Evolutionary conservation across 2,329 filamentous ascomycete genomes (phyloP), one percentile per base, ranked within the genome.

Genomic region (Exophiala sideris): DNA sequence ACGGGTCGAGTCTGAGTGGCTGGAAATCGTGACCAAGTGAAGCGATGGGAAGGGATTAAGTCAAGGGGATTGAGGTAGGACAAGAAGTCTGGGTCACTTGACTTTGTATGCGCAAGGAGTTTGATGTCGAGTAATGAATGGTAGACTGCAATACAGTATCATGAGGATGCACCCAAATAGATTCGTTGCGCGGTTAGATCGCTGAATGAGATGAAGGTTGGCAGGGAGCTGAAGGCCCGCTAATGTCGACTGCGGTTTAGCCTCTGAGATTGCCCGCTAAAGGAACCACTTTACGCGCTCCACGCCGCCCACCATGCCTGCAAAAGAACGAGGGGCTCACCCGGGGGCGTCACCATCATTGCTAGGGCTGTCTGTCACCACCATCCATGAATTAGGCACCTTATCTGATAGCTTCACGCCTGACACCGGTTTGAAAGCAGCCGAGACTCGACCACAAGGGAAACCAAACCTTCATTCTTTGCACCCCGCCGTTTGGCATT

Each of bases 231-330:
- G 41, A 24, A 44, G 21, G 7, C n/a, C 20, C 18, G 41, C 41
- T 44, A 44, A 29, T 21, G 20, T 24, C 41, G 20, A 24, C 41
- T 24, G 20, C 18, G 41, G 41, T 24, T 24, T 44, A 44, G 41
- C 14, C 20, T 14, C n/a, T 14, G 20, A 4, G 24, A 29, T 29
- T 29, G 24, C 24, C 24, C 24, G 24, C 24, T 29, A 20, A n/a
- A n/a, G 21, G 41, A 12, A 36, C 48, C 48, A 50, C 48, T 50
- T 50, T 50, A 50, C 48, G 48, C 48, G 48, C 48, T 41, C 38
- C 39, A 50, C 48, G 48, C 45, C 20, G 29, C 24, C 24, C 24
- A 29, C 24, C 24, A 29, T 29, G 7, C 24, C 24, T 29, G 24
- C 24, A 29, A 29, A 29, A 29, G 24, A 29, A 29, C 24, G 24